Evolutionary conservation across 2,329 filamentous ascomycete genomes (phyloP).

Genomic region (Ustulina deusta): DNA sequence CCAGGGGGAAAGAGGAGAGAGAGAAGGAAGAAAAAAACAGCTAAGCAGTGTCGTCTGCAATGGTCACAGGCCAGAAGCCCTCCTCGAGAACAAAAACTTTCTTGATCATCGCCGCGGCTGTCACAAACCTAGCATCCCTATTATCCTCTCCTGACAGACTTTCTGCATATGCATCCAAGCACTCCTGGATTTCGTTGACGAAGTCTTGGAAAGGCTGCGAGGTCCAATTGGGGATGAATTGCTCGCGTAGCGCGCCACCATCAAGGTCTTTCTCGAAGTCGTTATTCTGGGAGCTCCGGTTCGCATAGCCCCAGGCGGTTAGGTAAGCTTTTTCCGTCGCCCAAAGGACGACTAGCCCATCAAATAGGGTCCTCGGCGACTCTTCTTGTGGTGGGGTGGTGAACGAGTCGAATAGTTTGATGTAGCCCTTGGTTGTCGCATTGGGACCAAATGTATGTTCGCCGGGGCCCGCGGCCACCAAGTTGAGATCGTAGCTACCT

Average conservation of each 20-base stretch:
- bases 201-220: constrained; percentile 69
- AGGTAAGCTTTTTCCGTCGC: constrained; percentile 77
- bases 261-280: constrained; percentile 64
- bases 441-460: constrained; percentile 43
- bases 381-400: constrained; percentile 27
- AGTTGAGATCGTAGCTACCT: constrained; percentile 44
- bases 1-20: neutral
- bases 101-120: constrained; percentile 60
- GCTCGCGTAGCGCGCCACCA: constrained; percentile 71
- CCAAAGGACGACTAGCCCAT: constrained; percentile 80
- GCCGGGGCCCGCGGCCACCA: constrained; percentile 39
- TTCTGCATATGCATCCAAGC: constrained; percentile 49
- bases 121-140: constrained; percentile 53
- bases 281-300: constrained; percentile 39
- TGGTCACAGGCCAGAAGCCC: constrained; percentile 67
- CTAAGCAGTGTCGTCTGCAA: constrained; percentile 3
- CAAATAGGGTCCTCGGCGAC: constrained; percentile 57
- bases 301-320: constrained; percentile 68
- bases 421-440: constrained; percentile 44
- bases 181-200: constrained; percentile 52
- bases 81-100: constrained; percentile 68
- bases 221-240: constrained; percentile 78
- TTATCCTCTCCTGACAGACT: constrained; percentile 45
- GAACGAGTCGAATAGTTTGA: constrained; percentile 50
- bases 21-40: neutral